Evolutionary conservation across 2,329 filamentous ascomycete species (phyloP).

Genomic region (Penicillium paneum): DNA sequence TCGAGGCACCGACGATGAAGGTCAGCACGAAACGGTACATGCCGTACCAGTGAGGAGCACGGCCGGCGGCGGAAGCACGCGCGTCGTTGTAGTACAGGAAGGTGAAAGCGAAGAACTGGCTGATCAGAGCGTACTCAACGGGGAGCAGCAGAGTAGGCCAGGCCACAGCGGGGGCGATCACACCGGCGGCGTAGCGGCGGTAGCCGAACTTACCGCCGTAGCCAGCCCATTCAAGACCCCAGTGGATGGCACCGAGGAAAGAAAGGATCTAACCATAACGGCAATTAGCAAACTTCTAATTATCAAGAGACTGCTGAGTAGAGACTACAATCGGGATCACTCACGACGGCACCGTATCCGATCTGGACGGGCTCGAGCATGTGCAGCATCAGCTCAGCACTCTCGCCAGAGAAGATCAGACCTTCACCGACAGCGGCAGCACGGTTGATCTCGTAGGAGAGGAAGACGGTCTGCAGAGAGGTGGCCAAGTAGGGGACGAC

Average conservation of each 20-base stretch:
- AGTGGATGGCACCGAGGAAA: constrained; percentile 90
- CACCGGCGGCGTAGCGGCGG: constrained; percentile 77
- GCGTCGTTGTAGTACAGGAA: constrained; percentile 82
- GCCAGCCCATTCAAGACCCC: constrained; percentile 82
- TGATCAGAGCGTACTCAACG: constrained; percentile 77
- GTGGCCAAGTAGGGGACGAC: constrained; percentile 83
- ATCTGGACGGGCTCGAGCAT: constrained; percentile 83
- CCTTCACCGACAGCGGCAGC: constrained; percentile 58
- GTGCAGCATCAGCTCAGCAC: constrained; percentile 68
- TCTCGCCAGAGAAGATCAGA: constrained; percentile 65
- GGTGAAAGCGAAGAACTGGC: constrained; percentile 81
- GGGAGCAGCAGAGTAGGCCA: constrained; percentile 89
- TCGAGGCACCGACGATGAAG: constrained; percentile 78
- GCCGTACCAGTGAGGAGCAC: constrained; percentile 80
- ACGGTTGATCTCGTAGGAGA: constrained; percentile 78
- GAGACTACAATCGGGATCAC: too few relatives aligned
- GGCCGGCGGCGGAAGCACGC: constrained; percentile 68
- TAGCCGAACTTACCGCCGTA: constrained; percentile 66
- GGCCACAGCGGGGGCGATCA: constrained; percentile 73
- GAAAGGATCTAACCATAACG: constrained; percentile 67
- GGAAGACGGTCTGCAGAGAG: constrained; percentile 75
- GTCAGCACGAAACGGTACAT: constrained; percentile 91
- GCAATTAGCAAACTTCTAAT: constrained; percentile 12
- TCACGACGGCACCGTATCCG: constrained; percentile 80
- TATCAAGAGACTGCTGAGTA: background rate